Conservation (phyloP, 139 green algal genomes). For the Parachlorella kessleri region DNA sequence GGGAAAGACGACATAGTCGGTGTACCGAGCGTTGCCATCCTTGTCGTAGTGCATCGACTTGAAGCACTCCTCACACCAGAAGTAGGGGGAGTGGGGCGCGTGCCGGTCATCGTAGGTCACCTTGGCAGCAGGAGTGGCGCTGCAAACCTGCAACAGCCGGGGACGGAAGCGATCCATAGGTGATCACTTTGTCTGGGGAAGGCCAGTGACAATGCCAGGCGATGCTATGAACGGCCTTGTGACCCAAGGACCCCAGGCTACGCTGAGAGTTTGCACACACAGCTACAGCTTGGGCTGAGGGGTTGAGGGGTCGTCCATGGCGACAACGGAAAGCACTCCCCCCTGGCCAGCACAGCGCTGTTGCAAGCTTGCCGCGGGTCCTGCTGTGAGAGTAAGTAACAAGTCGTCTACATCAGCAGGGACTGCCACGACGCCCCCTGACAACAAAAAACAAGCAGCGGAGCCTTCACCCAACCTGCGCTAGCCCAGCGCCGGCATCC, state of each 20-base stretch:
- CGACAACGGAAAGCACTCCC: no score
- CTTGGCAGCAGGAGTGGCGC: conserved; percentile 13
- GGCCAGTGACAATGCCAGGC: no score
- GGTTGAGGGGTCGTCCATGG: no score
- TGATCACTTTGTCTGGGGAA: no score
- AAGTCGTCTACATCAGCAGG: no score
- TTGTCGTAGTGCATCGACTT: conserved; percentile 55
- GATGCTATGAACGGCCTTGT: no score
- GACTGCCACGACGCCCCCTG: background rate
- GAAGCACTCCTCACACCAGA: conserved; percentile 67
- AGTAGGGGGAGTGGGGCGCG: conserved; percentile 52
- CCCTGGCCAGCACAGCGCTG: background rate
- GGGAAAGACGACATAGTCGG: conserved; percentile 36
- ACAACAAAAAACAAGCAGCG: background rate
- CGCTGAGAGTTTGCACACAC: no score
- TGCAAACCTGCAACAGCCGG: conserved; percentile 8
- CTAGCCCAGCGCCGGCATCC: background rate
- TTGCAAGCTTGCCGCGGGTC: background rate
- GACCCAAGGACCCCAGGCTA: no score
- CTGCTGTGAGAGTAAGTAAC: no score
- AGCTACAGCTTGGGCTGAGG: no score
- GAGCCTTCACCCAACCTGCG: background rate
- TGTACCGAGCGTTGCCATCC: conserved; percentile 24
- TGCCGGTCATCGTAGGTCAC: conserved; percentile 66
- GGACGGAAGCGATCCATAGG: no score